These are phyloP conservation scores for Plasmodium billcollinsi DNA, from an alignment of 169 alveolate genomes.

Conservation along the genomic window DNA sequence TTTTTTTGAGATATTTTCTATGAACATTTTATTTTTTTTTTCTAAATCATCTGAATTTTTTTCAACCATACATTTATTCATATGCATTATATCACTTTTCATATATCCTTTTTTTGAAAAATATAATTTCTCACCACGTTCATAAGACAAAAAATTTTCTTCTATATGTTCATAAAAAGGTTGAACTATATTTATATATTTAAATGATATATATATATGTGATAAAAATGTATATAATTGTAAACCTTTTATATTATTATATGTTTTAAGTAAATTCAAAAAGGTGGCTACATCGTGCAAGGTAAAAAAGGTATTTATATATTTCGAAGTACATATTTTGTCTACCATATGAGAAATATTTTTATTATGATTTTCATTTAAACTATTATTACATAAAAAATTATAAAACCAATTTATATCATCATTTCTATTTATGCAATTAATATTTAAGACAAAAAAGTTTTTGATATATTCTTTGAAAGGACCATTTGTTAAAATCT, in stretches of 20 bases:
- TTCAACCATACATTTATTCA: background rate
- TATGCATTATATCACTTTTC: background rate
- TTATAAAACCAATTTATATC: constrained; percentile 42
- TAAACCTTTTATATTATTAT: constrained; percentile 26
- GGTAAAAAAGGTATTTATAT: constrained; percentile 24
- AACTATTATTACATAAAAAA: background rate
- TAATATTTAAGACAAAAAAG: constrained; percentile 21
- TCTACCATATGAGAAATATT: background rate
- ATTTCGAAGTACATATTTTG: constrained; percentile 8
- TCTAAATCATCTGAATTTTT: background rate
- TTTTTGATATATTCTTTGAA: constrained; percentile 26
- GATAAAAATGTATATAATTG: constrained; percentile 41
- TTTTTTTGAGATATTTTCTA: background rate
- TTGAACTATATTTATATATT: constrained; percentile 3
- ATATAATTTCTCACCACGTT: constrained; percentile 13
- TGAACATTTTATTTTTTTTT: background rate
- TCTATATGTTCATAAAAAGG: constrained; percentile 20
- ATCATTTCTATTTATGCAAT: constrained; percentile 3
- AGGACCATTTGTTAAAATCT: constrained; percentile 16
- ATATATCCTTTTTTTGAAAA: background rate
- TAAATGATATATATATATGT: constrained; percentile 31
- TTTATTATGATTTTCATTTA: background rate
- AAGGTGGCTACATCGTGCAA: constrained; percentile 60
- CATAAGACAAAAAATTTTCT: constrained; percentile 33
- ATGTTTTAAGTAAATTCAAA: constrained; percentile 23